These are phyloP conservation scores for Carex arenaria DNA, from an alignment of 202 grass and related monocot genomes.

Conservation along the genomic window DNA sequence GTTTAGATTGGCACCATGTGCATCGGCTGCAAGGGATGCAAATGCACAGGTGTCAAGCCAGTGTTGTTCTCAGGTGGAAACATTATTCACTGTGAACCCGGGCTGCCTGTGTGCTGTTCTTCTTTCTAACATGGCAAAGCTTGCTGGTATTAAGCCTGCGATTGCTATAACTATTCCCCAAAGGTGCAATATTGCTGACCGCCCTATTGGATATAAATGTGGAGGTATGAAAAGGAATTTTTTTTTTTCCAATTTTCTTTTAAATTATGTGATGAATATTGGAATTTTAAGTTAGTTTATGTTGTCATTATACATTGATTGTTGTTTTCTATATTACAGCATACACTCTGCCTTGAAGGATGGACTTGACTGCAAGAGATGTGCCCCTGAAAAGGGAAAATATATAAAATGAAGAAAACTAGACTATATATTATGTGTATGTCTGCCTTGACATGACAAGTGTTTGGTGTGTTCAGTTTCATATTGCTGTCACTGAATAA, in stretches of 20 bases:
- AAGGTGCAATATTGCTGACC: conserved; percentile 61
- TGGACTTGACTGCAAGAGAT: background rate
- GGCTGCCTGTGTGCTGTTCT: conserved; percentile 68
- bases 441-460: background rate
- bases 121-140: conserved; percentile 56
- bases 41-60: conserved; percentile 27
- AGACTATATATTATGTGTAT: background rate
- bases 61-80: conserved; percentile 63
- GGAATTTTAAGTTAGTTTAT: conserved; percentile 3
- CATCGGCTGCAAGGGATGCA: conserved; percentile 45
- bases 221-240: conserved; percentile 38
- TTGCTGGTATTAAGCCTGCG: conserved; percentile 57
- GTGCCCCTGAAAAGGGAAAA: background rate
- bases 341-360: conserved; percentile 65
- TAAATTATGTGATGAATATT: background rate
- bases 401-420: background rate
- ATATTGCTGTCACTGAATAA: background rate
- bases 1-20: conserved; percentile 54
- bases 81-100: conserved; percentile 34
- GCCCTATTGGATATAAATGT: conserved; percentile 76
- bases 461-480: background rate
- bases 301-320: conserved; percentile 13
- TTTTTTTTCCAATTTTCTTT: background rate
- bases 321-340: conserved; percentile 26
- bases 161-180: conserved; percentile 81